Percentiles rank a stretch among this genome's conserved stretches.
phyloP scores from a whole-genome alignment of 2,329 filamentous ascomycete species.

The Plectosphaerella plurivora region DNA sequence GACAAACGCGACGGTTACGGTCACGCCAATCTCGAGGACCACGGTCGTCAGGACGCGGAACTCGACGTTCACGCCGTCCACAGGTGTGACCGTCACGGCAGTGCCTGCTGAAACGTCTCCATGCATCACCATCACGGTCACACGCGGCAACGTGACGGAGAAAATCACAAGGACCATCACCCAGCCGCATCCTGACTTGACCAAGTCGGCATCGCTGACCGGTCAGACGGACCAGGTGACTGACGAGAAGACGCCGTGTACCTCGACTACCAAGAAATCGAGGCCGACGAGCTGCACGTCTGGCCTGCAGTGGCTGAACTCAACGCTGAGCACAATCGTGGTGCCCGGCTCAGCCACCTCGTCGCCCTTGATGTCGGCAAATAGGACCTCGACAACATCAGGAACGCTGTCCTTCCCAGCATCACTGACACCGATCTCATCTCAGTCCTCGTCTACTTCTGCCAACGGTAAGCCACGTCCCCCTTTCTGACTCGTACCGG shows the following conservation, averaged over 20 bases:
- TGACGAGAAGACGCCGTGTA: neutral
- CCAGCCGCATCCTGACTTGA: neutral
- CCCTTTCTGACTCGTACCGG: too few relatives aligned
- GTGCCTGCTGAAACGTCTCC: neutral
- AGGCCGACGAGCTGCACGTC: neutral
- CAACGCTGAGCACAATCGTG: slow-evolving; percentile 4
- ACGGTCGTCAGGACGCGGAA: neutral
- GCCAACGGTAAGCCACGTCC: too few relatives aligned
- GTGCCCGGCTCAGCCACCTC: slow-evolving; percentile 3
- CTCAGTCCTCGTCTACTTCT: too few relatives aligned
- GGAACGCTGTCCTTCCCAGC: too few relatives aligned
- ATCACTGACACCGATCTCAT: too few relatives aligned
- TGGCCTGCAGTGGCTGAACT: slow-evolving; percentile 3
- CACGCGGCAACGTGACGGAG: slow-evolving; percentile 8
- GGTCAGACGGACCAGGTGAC: neutral
- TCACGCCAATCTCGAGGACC: neutral
- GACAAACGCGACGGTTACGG: neutral
- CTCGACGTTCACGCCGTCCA: neutral
- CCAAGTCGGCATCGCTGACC: neutral
- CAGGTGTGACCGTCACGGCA: neutral
- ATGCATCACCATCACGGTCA: slow-evolving; percentile 9
- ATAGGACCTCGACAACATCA: neutral
- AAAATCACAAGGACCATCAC: slow-evolving; percentile 5
- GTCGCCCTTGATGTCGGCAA: neutral
- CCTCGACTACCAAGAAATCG: neutral